phyloP scores from a whole-genome alignment of 2,329 filamentous ascomycete genomes.

The Colletotrichum siamense region DNA sequence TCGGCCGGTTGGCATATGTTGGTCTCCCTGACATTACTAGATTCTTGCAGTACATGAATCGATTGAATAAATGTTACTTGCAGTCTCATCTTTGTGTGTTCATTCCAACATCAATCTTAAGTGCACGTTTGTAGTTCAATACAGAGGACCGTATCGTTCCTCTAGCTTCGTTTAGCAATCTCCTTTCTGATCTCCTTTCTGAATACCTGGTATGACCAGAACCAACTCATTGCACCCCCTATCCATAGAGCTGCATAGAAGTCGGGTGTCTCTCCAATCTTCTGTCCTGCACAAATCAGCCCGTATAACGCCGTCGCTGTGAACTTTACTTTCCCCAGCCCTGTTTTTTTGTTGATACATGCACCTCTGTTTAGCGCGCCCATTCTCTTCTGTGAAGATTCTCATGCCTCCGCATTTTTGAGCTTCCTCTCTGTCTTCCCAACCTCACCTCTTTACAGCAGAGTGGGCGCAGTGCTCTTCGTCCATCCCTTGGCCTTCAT shows the following conservation, averaged over 20 bases:
- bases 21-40: not conserved
- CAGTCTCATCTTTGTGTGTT: not conserved
- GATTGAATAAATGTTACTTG: not conserved
- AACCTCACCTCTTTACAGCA: not conserved
- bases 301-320: constrained; percentile 21
- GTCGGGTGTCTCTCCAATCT: not conserved
- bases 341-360: constrained; percentile 10
- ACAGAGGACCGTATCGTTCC: not conserved
- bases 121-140: not conserved
- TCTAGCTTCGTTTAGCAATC: not conserved
- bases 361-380: not conserved
- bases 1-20: not conserved
- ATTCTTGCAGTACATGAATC: not conserved
- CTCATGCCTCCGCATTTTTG: no score
- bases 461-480: constrained; percentile 68
- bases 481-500: constrained; percentile 89
- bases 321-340: constrained; percentile 12
- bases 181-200: not conserved
- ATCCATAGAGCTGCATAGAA: not conserved
- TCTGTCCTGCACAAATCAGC: not conserved
- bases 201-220: not conserved
- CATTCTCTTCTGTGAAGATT: not conserved
- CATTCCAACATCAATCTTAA: not conserved
- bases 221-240: not conserved
- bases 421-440: not conserved